Conservation (phyloP, 495 filamentous ascomycete species). For the Penicillium chermesinum region DNA sequence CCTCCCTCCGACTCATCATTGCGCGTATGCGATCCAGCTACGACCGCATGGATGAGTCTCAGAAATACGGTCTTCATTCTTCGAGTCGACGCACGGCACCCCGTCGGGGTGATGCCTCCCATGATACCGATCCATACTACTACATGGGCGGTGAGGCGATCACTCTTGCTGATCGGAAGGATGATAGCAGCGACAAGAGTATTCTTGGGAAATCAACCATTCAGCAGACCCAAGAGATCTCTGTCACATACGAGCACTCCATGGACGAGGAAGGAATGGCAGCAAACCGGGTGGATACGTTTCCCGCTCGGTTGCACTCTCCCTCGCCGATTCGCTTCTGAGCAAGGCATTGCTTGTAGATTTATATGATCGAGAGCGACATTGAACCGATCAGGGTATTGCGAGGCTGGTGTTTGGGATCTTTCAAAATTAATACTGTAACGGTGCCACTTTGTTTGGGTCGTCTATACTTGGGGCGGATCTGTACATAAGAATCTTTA, state of each 20-base stretch:
- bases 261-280: neutral
- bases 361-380: too few relatives aligned
- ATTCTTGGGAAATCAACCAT: neutral
- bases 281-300: neutral
- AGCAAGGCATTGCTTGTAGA: too few relatives aligned
- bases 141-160: conserved; percentile 1
- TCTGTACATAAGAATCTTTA: too few relatives aligned
- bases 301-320: neutral
- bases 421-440: neutral
- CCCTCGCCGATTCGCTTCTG: neutral
- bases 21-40: conserved; percentile 14
- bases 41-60: neutral
- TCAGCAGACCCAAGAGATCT: conserved; percentile 7
- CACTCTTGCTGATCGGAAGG: neutral
- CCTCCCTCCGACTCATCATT: conserved; percentile 16
- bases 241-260: neutral
- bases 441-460: neutral
- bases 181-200: conserved; percentile 3
- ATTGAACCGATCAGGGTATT: too few relatives aligned
- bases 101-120: neutral
- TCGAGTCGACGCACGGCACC: neutral
- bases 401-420: too few relatives aligned
- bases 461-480: too few relatives aligned
- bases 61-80: neutral
- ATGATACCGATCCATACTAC: neutral